These are phyloP conservation scores for Vitis rotundifolia DNA, from an alignment of 164 flowering plant genomes.

Conservation along the genomic window DNA sequence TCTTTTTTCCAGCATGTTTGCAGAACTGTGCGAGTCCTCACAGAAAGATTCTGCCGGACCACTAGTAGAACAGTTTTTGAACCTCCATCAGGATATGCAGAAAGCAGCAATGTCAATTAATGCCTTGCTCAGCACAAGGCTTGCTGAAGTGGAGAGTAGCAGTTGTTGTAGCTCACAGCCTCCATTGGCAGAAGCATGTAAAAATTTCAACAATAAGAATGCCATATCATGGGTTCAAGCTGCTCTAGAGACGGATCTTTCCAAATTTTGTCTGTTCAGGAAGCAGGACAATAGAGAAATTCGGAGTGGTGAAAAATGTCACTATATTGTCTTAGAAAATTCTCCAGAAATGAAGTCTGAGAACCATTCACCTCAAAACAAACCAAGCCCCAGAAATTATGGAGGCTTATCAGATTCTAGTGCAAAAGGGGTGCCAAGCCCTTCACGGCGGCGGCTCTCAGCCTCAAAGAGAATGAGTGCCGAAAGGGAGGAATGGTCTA, in stretches of 20 bases:
- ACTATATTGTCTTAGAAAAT: conserved; percentile 40
- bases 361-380: conserved; percentile 27
- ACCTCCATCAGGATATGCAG: conserved; percentile 44
- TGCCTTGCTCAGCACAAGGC: conserved; percentile 24
- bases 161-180: conserved; percentile 8
- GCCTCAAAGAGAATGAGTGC: conserved; percentile 17
- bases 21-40: conserved; percentile 46
- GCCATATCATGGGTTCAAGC: conserved; percentile 61
- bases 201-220: conserved; percentile 22
- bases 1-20: conserved; percentile 38
- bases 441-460: conserved; percentile 18
- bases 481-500: conserved; percentile 27
- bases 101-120: conserved; percentile 31
- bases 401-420: conserved; percentile 6
- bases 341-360: conserved; percentile 15
- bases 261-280: conserved; percentile 40
- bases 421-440: conserved; percentile 17
- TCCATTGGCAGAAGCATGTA: conserved; percentile 20
- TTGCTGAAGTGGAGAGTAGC: conserved; percentile 16
- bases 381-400: conserved; percentile 21
- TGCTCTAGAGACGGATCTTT: conserved; percentile 53
- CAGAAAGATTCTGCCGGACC: conserved; percentile 33
- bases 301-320: conserved; percentile 18
- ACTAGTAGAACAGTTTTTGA: conserved; percentile 46
- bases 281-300: conserved; percentile 27